These are phyloP conservation scores for Alnus rubra DNA, from an alignment of 306 rosid genomes.

Conservation along the genomic window DNA sequence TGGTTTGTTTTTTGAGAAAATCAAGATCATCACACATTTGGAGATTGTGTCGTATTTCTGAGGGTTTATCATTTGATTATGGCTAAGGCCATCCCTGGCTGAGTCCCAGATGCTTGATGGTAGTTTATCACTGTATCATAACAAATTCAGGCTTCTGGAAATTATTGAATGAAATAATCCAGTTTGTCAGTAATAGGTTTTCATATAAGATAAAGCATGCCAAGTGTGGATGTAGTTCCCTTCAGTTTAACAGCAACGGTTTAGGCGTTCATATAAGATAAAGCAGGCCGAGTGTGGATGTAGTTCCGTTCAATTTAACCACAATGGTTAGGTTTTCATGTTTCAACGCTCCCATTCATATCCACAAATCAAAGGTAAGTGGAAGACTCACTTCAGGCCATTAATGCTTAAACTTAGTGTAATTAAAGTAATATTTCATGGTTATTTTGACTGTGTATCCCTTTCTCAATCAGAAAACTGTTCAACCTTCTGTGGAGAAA, in stretches of 20 bases:
- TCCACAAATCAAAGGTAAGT: constrained; percentile 73
- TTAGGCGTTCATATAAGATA: too few species aligned
- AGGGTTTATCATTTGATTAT: constrained; percentile 87
- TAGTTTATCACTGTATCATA: constrained; percentile 18
- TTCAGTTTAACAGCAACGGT: too few species aligned
- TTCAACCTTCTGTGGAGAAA: constrained; percentile 50
- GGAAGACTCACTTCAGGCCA: constrained; percentile 14
- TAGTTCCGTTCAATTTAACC: constrained; percentile 36
- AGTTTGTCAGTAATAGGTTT: constrained; percentile 38
- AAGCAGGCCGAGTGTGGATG: constrained; percentile 40
- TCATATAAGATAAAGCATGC: constrained; percentile 12
- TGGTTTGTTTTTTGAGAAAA: constrained; percentile 56
- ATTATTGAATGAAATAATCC: constrained; percentile 34
- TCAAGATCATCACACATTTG: constrained; percentile 81
- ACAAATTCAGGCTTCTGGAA: constrained; percentile 45
- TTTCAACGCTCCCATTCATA: constrained; percentile 55
- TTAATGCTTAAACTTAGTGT: constrained; percentile 10
- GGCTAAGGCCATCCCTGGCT: constrained; percentile 66
- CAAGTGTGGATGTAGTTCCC: too few species aligned
- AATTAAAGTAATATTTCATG: constrained; percentile 19
- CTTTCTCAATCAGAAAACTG: constrained; percentile 57
- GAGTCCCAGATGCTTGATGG: constrained; percentile 43
- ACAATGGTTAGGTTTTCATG: constrained; percentile 77
- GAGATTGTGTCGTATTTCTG: constrained; percentile 95
- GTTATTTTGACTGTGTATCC: constrained; percentile 30